Evolutionary conservation across 345 rosid species (phyloP), one percentile per base, ranked within the genome.

Genomic region (Citrus medica): DNA sequence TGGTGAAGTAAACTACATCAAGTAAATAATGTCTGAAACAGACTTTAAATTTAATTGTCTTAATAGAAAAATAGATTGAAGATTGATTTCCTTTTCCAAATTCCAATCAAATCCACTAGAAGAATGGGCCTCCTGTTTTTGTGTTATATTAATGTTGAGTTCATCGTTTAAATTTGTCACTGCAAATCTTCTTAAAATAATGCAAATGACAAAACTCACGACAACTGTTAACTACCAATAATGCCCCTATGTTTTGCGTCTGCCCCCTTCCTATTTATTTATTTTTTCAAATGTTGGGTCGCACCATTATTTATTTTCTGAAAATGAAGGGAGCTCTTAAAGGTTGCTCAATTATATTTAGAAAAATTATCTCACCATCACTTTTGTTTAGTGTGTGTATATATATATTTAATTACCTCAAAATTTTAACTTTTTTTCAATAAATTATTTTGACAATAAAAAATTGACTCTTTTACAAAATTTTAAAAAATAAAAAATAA

Each of bases 211-310:
- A 80, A 40, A 60, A 73, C 84, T 78, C 79, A 60, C 32, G 51
- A 32, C 82, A 53, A 67, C 58, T 71, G 21, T 2, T 65, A 4
- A 62, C 58, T 84, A 38, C 84, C 87, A 30, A 80, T 42, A 78
- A 63, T 84, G 64, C 87, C 89, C 85, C 82, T 78, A 2, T 13
- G 7, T 19, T 68, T 19, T 30, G 42, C 35, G 1, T 32, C 27
- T 58, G 68, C 61, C 14, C 62, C 14, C 1, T n/a, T 9, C 8
- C 8, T 14, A 3, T 62, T 62, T 35, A 0, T 0, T 35, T 14
- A 7, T 62, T 28, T 53, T 14, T 16, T 53, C 7, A 46, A 46
- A 46, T 46, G 1, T 46, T 13, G 51, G 17, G 51, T 46, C 51
- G 51, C 17, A 12, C 17, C 17, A 13, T 12, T 46, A 46, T 12